Conservation (phyloP, 192 early-diverging fungal genomes). For the Rhizophagus sp. region DNA sequence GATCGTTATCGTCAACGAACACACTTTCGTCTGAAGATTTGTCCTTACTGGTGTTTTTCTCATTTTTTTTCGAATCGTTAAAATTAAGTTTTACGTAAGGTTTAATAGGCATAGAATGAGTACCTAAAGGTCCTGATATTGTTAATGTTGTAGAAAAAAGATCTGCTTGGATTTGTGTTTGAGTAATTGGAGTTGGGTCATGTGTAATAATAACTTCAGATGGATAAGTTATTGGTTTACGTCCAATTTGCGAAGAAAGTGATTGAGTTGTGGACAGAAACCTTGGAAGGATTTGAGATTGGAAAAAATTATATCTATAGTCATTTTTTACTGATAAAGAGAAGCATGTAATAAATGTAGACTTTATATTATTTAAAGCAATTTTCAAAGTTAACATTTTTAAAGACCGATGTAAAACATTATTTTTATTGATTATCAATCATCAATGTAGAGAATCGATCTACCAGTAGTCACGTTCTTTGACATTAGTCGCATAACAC, state of each 20-base stretch:
- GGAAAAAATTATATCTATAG: not conserved
- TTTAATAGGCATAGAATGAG: conserved; percentile 75
- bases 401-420: no score
- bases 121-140: conserved; percentile 82
- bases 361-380: not conserved
- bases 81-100: conserved; percentile 70
- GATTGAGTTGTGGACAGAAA: conserved; percentile 47
- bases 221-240: conserved; percentile 71
- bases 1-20: conserved; percentile 10
- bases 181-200: conserved; percentile 62
- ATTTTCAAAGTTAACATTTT: not conserved
- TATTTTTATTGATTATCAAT: no score
- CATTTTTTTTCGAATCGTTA: conserved; percentile 5
- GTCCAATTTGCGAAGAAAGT: conserved; percentile 78
- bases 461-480: no score
- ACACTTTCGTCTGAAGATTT: conserved; percentile 19
- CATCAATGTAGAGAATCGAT: no score
- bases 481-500: no score
- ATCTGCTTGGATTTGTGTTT: conserved; percentile 61
- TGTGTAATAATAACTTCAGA: conserved; percentile 73
- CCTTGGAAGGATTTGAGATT: not conserved
- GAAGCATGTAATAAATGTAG: not conserved
- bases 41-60: conserved; percentile 7
- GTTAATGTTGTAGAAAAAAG: conserved; percentile 63
- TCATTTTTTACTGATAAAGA: not conserved